Evolutionary conservation across 1,139 yeast species (phyloP), one percentile per base, ranked within the genome.

Genomic region (Suhomyces guaymorum): DNA sequence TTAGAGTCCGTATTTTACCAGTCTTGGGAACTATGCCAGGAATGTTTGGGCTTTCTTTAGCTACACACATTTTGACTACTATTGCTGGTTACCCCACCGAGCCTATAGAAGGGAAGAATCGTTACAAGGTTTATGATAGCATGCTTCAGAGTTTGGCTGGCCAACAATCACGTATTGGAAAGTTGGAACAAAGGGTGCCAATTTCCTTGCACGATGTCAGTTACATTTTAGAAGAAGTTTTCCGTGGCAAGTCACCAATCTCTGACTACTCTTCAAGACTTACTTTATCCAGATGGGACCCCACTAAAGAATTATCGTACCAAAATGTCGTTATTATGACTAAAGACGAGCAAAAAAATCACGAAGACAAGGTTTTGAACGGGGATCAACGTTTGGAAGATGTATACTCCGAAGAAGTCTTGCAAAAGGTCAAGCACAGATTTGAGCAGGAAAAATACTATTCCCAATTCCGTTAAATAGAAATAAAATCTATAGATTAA

Each of bases 1-100:
- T 92, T 67, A 74, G 98, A 46, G 97, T 90, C 4, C 74, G 98
- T 48, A 90, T 92, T 34, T 70, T 92, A 41, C 98, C 98, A 0
- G 98, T 92, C 0, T 65, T 92, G 44, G 97, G 98, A 2, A 88
- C 98, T 0, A 79, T 92, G 82, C 98, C 98, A 1, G 97, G 94
- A 7, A 84, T 90, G 64, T 92, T 92, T 65, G 98, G 98, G 1
- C 71, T 92, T 32, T 79, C 96, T 0, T 74, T 92, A 40, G 95
- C 96, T 3, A 83, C 97, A 0, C 82, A 86, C 59, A 68, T 92
- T 27, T 62, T 92, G 32, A 85, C 96, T 3, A 66, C 75, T 5
- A 79, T 89, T 13, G 80, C 96, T 0, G 96, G 94, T 0, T 92
- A 92, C 53, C 95, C 95, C 8, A 75, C 78, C 43, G 95, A 88